A percentile compares a stretch with the other conserved stretches of the same genome.
Conservation (phyloP, 2,329 filamentous ascomycete genomes). For the Ceratocystis colombiana region DNA sequence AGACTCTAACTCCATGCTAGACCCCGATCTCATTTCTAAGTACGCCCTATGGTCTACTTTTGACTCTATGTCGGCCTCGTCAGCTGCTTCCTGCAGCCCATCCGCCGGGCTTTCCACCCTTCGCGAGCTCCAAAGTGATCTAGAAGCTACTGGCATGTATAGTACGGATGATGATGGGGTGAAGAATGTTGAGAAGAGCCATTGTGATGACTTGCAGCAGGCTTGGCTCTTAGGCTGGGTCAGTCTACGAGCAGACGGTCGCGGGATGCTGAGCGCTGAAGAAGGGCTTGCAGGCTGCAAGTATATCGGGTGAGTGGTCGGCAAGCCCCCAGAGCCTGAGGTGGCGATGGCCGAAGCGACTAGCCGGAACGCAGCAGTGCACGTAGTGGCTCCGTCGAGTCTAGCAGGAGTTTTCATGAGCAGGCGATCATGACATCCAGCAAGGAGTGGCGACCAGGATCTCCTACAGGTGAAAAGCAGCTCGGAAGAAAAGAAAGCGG, state of each 20-base stretch:
- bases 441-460: background rate
- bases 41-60: background rate
- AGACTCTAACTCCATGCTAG: background rate
- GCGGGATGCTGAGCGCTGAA: background rate
- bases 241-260: background rate
- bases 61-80: background rate
- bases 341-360: conserved; percentile 11
- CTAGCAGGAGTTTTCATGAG: conserved; percentile 52
- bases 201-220: conserved; percentile 28
- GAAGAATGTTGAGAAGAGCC: conserved; percentile 38
- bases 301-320: background rate
- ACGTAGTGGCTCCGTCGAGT: conserved; percentile 52
- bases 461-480: background rate
- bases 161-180: conserved; percentile 20
- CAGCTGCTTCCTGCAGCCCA: background rate
- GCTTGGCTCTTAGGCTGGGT: background rate
- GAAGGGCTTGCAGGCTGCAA: conserved; percentile 11
- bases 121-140: conserved; percentile 19
- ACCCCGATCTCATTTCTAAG: background rate
- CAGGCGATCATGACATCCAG: conserved; percentile 26
- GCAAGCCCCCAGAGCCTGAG: conserved; percentile 5
- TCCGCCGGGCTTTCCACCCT: background rate
- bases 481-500: background rate
- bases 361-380: conserved; percentile 43
- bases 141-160: conserved; percentile 16